Evolutionary conservation across 1,284 basidiomycete genomes (phyloP).

Genomic region (Clitocybe nebularis): DNA sequence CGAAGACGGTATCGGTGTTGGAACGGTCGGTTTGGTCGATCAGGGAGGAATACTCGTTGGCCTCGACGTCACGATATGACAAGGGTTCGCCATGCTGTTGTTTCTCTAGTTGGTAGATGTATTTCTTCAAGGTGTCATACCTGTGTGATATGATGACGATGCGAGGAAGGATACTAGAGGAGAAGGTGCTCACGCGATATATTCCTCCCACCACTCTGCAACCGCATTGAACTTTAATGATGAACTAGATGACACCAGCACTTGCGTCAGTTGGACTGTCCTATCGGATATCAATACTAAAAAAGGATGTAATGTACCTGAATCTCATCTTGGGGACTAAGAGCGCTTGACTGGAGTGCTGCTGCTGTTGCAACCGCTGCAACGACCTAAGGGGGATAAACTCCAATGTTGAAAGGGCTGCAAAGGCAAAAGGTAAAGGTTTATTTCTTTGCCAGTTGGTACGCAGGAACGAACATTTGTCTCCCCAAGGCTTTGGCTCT

Average conservation of each 20-base stretch:
- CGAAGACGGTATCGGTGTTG: slow-evolving; percentile 59
- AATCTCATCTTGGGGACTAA: slow-evolving; percentile 19
- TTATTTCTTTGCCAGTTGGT: background rate
- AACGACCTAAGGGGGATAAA: slow-evolving; percentile 19
- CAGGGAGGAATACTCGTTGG: slow-evolving; percentile 56
- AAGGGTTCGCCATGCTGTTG: slow-evolving; percentile 43
- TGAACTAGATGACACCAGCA: slow-evolving; percentile 16
- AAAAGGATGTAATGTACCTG: slow-evolving; percentile 16
- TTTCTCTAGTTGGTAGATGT: slow-evolving; percentile 81
- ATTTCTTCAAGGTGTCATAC: slow-evolving; percentile 86
- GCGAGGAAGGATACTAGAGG: background rate
- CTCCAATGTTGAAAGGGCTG: slow-evolving; percentile 15
- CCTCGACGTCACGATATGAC: slow-evolving; percentile 57
- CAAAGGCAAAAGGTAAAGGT: background rate
- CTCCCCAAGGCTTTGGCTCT: background rate
- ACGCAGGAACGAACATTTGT: background rate
- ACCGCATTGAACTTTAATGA: slow-evolving; percentile 28
- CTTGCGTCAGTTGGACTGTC: background rate
- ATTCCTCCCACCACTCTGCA: slow-evolving; percentile 22
- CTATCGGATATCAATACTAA: background rate
- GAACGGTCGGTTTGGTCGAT: slow-evolving; percentile 35
- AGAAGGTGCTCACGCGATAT: slow-evolving; percentile 51
- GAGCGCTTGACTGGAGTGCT: slow-evolving; percentile 11
- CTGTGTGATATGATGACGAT: slow-evolving; percentile 26
- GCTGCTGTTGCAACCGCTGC: slow-evolving; percentile 15